Base-by-base conservation (phyloP, 2,329 filamentous ascomycete species). In the Colletotrichum gloeosporioides region DNA sequence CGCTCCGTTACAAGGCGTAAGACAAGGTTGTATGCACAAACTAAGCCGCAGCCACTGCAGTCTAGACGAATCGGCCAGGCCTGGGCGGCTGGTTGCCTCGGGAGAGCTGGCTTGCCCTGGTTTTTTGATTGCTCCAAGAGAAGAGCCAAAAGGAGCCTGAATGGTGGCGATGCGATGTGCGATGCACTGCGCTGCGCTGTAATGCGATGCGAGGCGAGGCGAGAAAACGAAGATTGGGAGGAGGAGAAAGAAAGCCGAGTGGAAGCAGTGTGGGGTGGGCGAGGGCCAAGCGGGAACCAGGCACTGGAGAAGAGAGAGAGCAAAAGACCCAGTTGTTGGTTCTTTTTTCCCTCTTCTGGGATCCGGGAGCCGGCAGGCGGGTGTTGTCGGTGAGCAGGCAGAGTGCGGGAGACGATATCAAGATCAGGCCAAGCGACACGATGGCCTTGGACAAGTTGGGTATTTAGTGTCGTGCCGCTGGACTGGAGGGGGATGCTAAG, bases 1-100 rank as follows among this genome's bases (percentile, higher is more conserved):
- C 76, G 73, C 69, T 69, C 73, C 73, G 76, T 77, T 27, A 39
- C 57, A 73, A 55, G 72, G 72, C 55, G 61, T 59, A 55, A 59
- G 71, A 70, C 73, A 59, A 63, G 63, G 63, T 67, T 63, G 68
- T 73, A 63, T 69, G 73, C 63, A 68, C 69, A 73, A 76, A 68
- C 69, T 76, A 74, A 76, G 74, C 70, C 74, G 74, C 74, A 69
- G 64, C 74, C 65, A 74, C 73, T 55, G 68, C 72, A 70, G 53
- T 31, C 39, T 31, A 63, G 62, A 72, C 73, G 36, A 59, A 69
- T 70, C 44, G 49, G 44, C 27, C 69, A 62, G 57, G 36, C 62
- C 64, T 36, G 36, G 63, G n/a, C 49, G 39, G 55, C 31, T 68
- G 53, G 53, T 59, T 57, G 66, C 66, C 32, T 68, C 44, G 29